Conservation (phyloP, 257 asterid genomes). For the Solanum clarkiae region DNA sequence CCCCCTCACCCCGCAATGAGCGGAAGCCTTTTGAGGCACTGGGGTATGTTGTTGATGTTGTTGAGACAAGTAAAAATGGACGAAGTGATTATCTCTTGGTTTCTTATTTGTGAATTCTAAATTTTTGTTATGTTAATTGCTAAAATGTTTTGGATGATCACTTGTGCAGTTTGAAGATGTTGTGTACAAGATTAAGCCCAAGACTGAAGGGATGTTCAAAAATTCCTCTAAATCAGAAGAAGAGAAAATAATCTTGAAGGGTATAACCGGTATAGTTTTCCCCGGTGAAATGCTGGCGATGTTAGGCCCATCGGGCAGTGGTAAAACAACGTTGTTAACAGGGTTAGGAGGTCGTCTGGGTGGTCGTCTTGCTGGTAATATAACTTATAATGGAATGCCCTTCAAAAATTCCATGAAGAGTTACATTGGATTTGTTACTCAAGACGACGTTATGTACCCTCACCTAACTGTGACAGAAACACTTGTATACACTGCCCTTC, state of each 20-base stretch:
- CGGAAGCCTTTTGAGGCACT: too few relatives aligned
- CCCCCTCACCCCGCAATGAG: too few relatives aligned
- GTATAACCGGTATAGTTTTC: constrained; percentile 43
- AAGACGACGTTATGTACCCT: constrained; percentile 63
- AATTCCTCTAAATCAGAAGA: constrained; percentile 2
- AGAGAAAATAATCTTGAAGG: constrained; percentile 49
- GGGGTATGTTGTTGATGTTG: too few relatives aligned
- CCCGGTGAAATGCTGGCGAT: constrained; percentile 79
- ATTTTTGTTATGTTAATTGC: background rate
- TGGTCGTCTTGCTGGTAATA: constrained; percentile 34
- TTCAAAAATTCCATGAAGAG: constrained; percentile 47
- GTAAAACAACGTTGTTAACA: constrained; percentile 71
- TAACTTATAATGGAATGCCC: constrained; percentile 49
- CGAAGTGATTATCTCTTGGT: background rate
- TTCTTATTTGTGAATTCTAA: background rate
- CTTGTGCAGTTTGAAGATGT: constrained; percentile 60
- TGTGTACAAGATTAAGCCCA: constrained; percentile 29
- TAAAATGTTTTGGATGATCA: background rate
- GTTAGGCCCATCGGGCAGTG: constrained; percentile 94
- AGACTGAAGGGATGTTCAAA: constrained; percentile 8
- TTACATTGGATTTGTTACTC: constrained; percentile 77
- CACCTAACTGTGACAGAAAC: constrained; percentile 75
- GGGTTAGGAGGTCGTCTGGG: constrained; percentile 61
- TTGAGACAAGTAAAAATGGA: background rate
- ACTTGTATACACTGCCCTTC: constrained; percentile 52